A percentile compares a stretch with the other conserved stretches of the same genome.
Evolutionary conservation across 345 rosid genomes (phyloP).

Genomic region (Anastatica hierochuntica): DNA sequence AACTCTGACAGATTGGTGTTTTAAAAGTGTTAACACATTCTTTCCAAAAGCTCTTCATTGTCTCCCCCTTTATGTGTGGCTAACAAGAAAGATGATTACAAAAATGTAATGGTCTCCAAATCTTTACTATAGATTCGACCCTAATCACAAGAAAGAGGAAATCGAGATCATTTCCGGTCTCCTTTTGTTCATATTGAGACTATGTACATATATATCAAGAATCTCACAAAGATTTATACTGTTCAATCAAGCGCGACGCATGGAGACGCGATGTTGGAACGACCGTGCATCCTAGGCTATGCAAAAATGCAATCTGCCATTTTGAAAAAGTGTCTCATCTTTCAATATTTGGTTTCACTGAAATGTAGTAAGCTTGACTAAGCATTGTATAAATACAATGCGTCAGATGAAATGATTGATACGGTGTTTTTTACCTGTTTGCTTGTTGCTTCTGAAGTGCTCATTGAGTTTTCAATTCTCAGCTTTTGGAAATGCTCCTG

Average conservation of each 20-base stretch:
- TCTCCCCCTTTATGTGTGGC: too few species aligned
- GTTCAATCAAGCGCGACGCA: slow-evolving; percentile 83
- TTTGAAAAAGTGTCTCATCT: background rate
- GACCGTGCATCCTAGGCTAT: slow-evolving; percentile 73
- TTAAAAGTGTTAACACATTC: too few species aligned
- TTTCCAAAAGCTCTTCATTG: too few species aligned
- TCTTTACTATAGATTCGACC: too few species aligned
- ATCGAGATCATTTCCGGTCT: background rate
- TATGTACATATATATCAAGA: background rate
- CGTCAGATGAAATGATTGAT: too few species aligned
- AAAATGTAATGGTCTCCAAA: too few species aligned
- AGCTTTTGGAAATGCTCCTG: slow-evolving; percentile 87
- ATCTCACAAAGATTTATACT: slow-evolving; percentile 67
- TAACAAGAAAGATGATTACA: too few species aligned
- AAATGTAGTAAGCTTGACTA: background rate
- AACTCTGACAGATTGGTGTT: too few species aligned
- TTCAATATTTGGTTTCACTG: background rate
- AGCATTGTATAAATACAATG: background rate
- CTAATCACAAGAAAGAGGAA: background rate
- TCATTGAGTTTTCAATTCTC: slow-evolving; percentile 79
- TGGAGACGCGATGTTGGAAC: slow-evolving; percentile 83
- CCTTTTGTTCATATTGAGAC: background rate
- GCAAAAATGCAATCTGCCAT: slow-evolving; percentile 57
- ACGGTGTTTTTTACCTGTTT: slow-evolving; percentile 56
- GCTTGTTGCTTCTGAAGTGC: slow-evolving; percentile 61